Evolutionary conservation across 768 basidiomycete species (phyloP).

Genomic region (Pleurotus ostreatus): DNA sequence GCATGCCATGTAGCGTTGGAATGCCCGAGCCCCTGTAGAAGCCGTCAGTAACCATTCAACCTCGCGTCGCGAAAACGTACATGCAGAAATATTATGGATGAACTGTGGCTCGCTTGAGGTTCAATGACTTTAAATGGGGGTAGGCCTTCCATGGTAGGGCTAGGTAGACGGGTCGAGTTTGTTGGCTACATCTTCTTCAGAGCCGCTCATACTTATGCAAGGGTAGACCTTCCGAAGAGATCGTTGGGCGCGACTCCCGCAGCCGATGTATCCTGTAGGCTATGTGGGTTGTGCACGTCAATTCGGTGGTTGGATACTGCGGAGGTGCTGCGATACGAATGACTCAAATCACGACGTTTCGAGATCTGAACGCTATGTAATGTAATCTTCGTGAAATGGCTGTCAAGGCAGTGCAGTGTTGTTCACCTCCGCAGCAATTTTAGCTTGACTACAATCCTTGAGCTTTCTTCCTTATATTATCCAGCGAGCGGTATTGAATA

Average conservation of each 20-base stretch:
- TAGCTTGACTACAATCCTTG: neutral
- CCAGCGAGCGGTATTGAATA: no score
- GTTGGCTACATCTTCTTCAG: neutral
- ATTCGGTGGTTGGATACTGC: neutral
- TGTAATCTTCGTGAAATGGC: no score
- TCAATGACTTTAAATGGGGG: neutral
- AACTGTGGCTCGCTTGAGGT: neutral
- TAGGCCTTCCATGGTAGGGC: neutral
- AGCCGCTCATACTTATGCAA: slow-evolving; percentile 1
- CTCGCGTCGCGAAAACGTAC: neutral
- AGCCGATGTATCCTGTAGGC: neutral
- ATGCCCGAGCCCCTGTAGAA: slow-evolving; percentile 35
- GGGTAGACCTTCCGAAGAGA: neutral
- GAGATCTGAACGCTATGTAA: no score
- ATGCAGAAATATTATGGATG: slow-evolving; percentile 2
- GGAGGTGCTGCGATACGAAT: slow-evolving; percentile 5
- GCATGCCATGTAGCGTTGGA: slow-evolving; percentile 30
- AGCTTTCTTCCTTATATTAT: no score
- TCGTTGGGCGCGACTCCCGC: neutral
- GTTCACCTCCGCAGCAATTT: neutral
- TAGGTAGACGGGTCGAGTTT: neutral
- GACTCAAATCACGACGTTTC: neutral
- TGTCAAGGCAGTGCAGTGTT: neutral
- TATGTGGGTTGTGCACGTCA: neutral
- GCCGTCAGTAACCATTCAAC: no score